These are phyloP conservation scores for Vitis hybrid DNA, from an alignment of 177 flowering plant genomes.

Conservation along the genomic window DNA sequence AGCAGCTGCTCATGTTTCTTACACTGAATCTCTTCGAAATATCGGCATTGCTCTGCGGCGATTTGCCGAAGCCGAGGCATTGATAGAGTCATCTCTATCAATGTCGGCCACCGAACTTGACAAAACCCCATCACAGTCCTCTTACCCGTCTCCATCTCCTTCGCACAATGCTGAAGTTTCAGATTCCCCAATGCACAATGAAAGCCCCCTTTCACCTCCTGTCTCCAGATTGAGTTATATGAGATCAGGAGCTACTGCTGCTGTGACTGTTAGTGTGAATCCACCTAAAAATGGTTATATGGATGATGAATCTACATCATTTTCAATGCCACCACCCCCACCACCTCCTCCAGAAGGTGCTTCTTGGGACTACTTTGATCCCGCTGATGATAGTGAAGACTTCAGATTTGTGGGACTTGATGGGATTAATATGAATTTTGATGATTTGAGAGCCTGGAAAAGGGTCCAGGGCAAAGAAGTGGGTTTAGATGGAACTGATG, in stretches of 20 bases:
- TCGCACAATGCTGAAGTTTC: constrained; percentile 51
- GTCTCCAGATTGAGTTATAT: constrained; percentile 62
- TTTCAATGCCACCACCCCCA: constrained; percentile 63
- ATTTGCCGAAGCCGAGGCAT: constrained; percentile 75
- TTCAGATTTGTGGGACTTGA: constrained; percentile 44
- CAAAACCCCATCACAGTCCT: constrained; percentile 78
- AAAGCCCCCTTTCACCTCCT: constrained; percentile 46
- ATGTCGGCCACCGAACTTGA: constrained; percentile 61
- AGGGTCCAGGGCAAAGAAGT: constrained; percentile 29
- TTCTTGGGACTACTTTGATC: constrained; percentile 89
- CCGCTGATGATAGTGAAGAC: constrained; percentile 46
- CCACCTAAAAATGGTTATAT: constrained; percentile 32
- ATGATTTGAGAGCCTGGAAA: constrained; percentile 32
- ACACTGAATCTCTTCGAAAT: constrained; percentile 61
- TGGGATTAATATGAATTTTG: constrained; percentile 29
- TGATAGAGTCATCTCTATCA: constrained; percentile 64
- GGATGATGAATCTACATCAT: constrained; percentile 49
- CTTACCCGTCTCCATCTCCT: constrained; percentile 79
- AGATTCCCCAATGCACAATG: constrained; percentile 53
- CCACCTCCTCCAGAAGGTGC: constrained; percentile 62
- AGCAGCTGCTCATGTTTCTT: constrained; percentile 85
- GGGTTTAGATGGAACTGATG: constrained; percentile 22
- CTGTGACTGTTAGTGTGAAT: constrained; percentile 57
- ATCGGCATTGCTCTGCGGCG: constrained; percentile 75
- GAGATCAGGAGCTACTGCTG: constrained; percentile 47